Conservation (phyloP, 805 yeast genomes). For the Lipomyces oligophaga region DNA sequence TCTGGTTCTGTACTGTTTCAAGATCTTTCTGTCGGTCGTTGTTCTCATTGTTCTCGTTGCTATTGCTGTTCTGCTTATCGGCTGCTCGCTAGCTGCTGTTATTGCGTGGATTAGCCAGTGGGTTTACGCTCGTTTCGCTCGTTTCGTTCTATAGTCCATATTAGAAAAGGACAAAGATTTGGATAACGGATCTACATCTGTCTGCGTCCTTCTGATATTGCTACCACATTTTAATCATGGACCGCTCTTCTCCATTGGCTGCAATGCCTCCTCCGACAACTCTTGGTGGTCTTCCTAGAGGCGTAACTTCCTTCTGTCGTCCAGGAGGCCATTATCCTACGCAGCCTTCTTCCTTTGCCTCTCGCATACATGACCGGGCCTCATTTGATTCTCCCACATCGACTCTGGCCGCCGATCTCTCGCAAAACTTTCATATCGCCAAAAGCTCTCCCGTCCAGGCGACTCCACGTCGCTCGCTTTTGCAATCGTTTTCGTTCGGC, state of each 20-base stretch:
- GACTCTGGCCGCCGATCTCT: conserved; percentile 39
- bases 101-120: no score
- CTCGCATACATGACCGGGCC: neutral
- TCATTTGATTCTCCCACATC: conserved; percentile 34
- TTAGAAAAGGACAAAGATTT: no score
- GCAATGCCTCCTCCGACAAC: conserved; percentile 26
- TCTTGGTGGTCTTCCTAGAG: conserved; percentile 5
- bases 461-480: conserved; percentile 37
- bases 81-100: no score
- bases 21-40: no score
- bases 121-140: no score
- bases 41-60: no score
- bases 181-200: no score
- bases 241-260: conserved; percentile 28
- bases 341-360: conserved; percentile 11
- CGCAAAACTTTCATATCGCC: conserved; percentile 39
- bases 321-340: conserved; percentile 19
- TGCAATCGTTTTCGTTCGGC: conserved; percentile 31
- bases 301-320: conserved; percentile 4
- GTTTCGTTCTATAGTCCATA: no score
- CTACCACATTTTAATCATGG: conserved; percentile 8
- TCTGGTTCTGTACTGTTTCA: no score
- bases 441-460: conserved; percentile 33
- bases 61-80: no score
- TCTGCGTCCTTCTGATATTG: neutral